phyloP scores from a whole-genome alignment of 768 basidiomycete species.

The Phylloporus sp. region DNA sequence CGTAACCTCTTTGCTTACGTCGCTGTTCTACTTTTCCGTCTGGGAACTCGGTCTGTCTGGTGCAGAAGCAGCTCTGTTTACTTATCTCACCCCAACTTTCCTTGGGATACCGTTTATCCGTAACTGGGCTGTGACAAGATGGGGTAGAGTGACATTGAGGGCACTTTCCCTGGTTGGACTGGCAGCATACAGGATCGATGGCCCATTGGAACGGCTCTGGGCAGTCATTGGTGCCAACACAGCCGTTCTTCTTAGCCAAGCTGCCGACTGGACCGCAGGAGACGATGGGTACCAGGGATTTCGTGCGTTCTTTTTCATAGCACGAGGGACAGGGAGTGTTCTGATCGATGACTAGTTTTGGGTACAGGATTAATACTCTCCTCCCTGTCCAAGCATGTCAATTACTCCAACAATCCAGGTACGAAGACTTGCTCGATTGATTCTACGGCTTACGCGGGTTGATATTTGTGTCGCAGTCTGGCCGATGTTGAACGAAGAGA shows the following conservation, averaged over 20 bases:
- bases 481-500: conserved; percentile 64
- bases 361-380: conserved; percentile 63
- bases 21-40: conserved; percentile 88
- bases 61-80: conserved; percentile 69
- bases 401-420: conserved; percentile 80
- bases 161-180: conserved; percentile 47
- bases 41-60: conserved; percentile 87
- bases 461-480: conserved; percentile 47
- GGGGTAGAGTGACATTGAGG: conserved; percentile 48
- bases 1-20: conserved; percentile 71
- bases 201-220: conserved; percentile 50
- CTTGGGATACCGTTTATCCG: conserved; percentile 45
- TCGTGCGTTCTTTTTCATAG: conserved; percentile 31
- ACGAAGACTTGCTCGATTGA: neutral
- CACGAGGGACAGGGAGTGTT: neutral
- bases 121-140: conserved; percentile 41
- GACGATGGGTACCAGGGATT: conserved; percentile 44
- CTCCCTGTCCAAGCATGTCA: conserved; percentile 68
- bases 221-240: conserved; percentile 53
- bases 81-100: conserved; percentile 63
- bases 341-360: conserved; percentile 42
- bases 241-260: conserved; percentile 44
- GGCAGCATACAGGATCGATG: conserved; percentile 46
- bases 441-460: neutral
- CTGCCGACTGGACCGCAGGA: conserved; percentile 48